Base-by-base conservation (phyloP, 345 rosid species). In the Eutrema yunnanense region DNA sequence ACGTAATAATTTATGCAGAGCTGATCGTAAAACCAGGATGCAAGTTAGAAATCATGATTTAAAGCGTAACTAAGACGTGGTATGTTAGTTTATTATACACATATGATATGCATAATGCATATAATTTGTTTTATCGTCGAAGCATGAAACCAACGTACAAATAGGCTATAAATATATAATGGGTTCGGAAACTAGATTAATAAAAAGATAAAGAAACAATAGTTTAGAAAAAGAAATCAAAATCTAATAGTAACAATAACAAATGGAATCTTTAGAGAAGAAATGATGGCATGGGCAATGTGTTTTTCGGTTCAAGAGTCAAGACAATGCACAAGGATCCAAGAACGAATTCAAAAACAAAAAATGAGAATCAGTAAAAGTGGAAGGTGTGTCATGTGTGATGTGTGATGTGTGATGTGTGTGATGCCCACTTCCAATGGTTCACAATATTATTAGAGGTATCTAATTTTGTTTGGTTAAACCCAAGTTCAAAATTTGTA, bases 321-420 rank as follows among this genome's bases (percentile, higher is more conserved):
- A 44, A 53, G 70, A 72, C 55, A 63, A 43, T 53, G 48, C 70
- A 53, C 63, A 62, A 62, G 16, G 55, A 72, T 72, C 76, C 76
- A 72, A 72, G 62, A 63, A 53, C 13, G 12, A 34, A 34, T 38
- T 56, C 44, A 53, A 52, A 51, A 43, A 19, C 33, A 56, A 9
- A 36, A 52, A 14, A 10, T 6, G 34, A 50, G 5, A 11, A 42
- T 62, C n/a, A 62, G 47, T 72, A 72, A 62, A 62, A 72, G 69
- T 72, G 47, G 69, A 62, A 34, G 27, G 19, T 72, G 54, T 72
- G 47, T 62, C 4, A 62, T 32, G 44, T 42, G n/a, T 67, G 41
- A 42, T 42, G 66, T 62, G 59, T 72, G 69, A 62, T 62, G 46
- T 41, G n/a, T 67, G 41, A 42, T 42, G 66, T 62, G 59, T 72